These are phyloP conservation scores for Sisymbrium altissimum DNA, from an alignment of 345 rosid species.

Conservation along the genomic window DNA sequence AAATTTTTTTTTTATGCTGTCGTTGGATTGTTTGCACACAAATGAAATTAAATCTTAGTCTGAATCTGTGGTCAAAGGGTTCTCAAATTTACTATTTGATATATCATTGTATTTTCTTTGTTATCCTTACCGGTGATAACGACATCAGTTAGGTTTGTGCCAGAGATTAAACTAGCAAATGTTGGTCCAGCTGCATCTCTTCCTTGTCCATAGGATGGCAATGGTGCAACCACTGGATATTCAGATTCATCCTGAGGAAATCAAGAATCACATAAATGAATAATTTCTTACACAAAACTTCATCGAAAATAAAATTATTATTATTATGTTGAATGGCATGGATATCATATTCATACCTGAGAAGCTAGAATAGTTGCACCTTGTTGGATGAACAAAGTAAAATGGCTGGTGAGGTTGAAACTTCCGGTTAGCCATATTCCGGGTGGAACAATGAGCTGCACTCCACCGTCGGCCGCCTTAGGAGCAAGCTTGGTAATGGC, in stretches of 20 bases:
- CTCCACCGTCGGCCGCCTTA: conserved; percentile 58
- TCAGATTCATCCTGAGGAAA: conserved; percentile 47
- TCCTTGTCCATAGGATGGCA: conserved; percentile 76
- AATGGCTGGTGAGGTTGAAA: conserved; percentile 77
- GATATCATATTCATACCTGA: conserved; percentile 41
- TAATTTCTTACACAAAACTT: not conserved
- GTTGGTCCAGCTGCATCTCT: conserved; percentile 64
- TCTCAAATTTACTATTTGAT: not conserved
- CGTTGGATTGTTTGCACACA: too few species aligned
- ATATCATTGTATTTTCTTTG: not conserved
- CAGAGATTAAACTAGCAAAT: conserved; percentile 56
- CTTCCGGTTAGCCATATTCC: conserved; percentile 89
- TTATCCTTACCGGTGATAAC: conserved; percentile 59
- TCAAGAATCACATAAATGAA: not conserved
- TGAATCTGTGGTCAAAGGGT: not conserved
- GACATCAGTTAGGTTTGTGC: conserved; percentile 70
- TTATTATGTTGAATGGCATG: not conserved
- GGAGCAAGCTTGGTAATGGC: conserved; percentile 55
- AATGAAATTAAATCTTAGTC: too few species aligned
- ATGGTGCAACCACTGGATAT: conserved; percentile 48
- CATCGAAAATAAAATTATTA: not conserved
- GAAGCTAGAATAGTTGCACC: conserved; percentile 70
- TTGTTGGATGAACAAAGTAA: conserved; percentile 69
- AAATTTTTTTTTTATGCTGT: too few species aligned
- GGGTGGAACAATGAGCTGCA: conserved; percentile 63